These are phyloP conservation scores for Fistulinella staudtii DNA, from an alignment of 1,284 basidiomycete species.

Conservation along the genomic window DNA sequence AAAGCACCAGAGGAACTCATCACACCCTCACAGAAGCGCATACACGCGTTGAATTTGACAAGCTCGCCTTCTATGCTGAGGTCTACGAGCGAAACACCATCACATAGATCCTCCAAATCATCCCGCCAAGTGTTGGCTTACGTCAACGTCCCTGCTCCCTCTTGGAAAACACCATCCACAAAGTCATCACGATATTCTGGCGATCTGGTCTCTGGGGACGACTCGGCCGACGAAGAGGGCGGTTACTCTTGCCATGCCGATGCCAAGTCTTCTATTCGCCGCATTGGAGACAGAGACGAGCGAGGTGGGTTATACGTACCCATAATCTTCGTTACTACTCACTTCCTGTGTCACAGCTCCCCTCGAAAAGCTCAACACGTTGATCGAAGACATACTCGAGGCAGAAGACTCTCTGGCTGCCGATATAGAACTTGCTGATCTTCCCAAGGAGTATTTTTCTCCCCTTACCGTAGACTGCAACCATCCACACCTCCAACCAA, in stretches of 20 bases:
- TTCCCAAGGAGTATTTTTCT: constrained; percentile 68
- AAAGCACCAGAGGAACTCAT: constrained; percentile 43
- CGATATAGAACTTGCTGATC: constrained; percentile 51
- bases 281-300: constrained; percentile 73
- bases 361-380: constrained; percentile 65
- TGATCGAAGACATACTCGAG: constrained; percentile 86
- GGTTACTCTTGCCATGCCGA: constrained; percentile 25
- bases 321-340: not conserved
- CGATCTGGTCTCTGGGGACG: constrained; percentile 37
- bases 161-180: constrained; percentile 41
- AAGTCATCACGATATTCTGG: constrained; percentile 27
- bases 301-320: constrained; percentile 45
- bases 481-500: constrained; percentile 56
- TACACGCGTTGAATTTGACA: constrained; percentile 28
- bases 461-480: constrained; percentile 52
- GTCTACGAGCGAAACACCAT: constrained; percentile 21
- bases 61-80: constrained; percentile 7
- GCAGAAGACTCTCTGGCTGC: constrained; percentile 79
- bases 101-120: constrained; percentile 26
- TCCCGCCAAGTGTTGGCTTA: constrained; percentile 49
- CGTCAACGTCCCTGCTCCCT: constrained; percentile 51
- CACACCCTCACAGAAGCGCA: constrained; percentile 51
- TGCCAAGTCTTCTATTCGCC: constrained; percentile 47
- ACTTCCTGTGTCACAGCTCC: constrained; percentile 43
- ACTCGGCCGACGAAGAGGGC: constrained; percentile 49